phyloP scores from a whole-genome alignment of 2,329 filamentous ascomycete genomes.

The Penicillium sp. region DNA sequence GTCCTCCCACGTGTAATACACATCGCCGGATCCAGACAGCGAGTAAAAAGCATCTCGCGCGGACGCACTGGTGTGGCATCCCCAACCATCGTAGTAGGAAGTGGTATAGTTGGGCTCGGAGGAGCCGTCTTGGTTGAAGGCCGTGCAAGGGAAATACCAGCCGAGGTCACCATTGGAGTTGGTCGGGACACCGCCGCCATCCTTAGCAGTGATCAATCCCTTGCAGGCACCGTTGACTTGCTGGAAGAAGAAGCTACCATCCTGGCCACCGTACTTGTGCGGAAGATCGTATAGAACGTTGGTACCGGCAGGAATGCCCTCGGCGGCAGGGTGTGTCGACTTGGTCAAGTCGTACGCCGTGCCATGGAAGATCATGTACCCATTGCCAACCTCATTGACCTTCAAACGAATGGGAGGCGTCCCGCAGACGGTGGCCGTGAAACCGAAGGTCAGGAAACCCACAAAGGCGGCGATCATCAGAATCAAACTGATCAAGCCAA shows the following conservation, averaged over 20 bases:
- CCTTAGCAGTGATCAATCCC: slow-evolving; percentile 70
- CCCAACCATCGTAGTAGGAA: slow-evolving; percentile 79
- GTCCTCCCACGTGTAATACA: slow-evolving; percentile 96
- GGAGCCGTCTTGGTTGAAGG: slow-evolving; percentile 93
- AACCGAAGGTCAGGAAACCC: slow-evolving; percentile 95
- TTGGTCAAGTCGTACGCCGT: slow-evolving; percentile 78
- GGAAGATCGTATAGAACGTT: slow-evolving; percentile 89
- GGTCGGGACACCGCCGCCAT: slow-evolving; percentile 71
- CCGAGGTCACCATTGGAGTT: slow-evolving; percentile 73
- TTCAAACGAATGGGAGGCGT: slow-evolving; percentile 70
- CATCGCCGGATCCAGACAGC: slow-evolving; percentile 72
- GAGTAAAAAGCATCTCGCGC: slow-evolving; percentile 76
- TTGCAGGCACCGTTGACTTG: slow-evolving; percentile 98
- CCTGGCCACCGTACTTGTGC: slow-evolving; percentile 79
- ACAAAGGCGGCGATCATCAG: slow-evolving; percentile 83
- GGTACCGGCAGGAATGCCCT: slow-evolving; percentile 70
- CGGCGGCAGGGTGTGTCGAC: slow-evolving; percentile 77
- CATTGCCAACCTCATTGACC: slow-evolving; percentile 75
- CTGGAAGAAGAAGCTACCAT: slow-evolving; percentile 96
- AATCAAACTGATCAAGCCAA: slow-evolving; percentile 94
- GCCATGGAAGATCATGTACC: slow-evolving; percentile 97
- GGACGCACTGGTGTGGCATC: slow-evolving; percentile 75
- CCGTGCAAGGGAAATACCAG: slow-evolving; percentile 95
- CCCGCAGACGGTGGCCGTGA: slow-evolving; percentile 85
- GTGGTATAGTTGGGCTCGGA: slow-evolving; percentile 71